phyloP scores from a whole-genome alignment of 1,139 yeast genomes.

The Magnusiomyces tetraspermus region DNA sequence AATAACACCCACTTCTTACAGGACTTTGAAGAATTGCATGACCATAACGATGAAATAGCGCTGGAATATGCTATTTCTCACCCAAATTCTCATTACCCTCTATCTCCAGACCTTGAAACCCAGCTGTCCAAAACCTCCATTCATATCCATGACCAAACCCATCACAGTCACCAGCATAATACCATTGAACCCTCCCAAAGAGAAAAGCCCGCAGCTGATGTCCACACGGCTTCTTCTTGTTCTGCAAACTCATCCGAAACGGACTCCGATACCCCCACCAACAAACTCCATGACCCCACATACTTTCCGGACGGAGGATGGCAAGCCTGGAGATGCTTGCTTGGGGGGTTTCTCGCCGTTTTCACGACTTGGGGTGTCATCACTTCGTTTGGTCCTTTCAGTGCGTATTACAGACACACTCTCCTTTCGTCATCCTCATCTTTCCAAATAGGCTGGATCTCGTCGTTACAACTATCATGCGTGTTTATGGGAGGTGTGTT shows the following conservation, averaged over 20 bases:
- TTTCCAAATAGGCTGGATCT: constrained; percentile 25
- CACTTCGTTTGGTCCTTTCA: constrained; percentile 53
- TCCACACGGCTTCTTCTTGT: too few relatives aligned
- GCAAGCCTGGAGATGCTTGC: constrained; percentile 28
- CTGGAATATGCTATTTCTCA: background rate
- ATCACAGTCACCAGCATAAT: background rate
- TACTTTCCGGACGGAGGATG: constrained; percentile 27
- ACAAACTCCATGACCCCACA: constrained; percentile 6
- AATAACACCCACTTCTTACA: background rate
- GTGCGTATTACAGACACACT: constrained; percentile 44
- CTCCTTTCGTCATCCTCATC: constrained; percentile 36
- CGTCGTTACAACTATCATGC: constrained; percentile 24
- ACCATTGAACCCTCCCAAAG: background rate
- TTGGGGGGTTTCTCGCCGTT: constrained; percentile 39
- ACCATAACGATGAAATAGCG: background rate
- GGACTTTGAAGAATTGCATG: background rate
- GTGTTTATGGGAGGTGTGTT: constrained; percentile 50
- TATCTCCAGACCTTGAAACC: background rate
- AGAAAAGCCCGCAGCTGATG: too few relatives aligned
- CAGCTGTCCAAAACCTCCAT: background rate
- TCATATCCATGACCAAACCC: background rate
- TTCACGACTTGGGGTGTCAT: constrained; percentile 50
- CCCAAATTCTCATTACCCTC: background rate
- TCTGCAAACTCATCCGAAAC: background rate
- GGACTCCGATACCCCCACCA: background rate